Conservation (phyloP, 441 rosid species). For the Manihot esculenta region DNA sequence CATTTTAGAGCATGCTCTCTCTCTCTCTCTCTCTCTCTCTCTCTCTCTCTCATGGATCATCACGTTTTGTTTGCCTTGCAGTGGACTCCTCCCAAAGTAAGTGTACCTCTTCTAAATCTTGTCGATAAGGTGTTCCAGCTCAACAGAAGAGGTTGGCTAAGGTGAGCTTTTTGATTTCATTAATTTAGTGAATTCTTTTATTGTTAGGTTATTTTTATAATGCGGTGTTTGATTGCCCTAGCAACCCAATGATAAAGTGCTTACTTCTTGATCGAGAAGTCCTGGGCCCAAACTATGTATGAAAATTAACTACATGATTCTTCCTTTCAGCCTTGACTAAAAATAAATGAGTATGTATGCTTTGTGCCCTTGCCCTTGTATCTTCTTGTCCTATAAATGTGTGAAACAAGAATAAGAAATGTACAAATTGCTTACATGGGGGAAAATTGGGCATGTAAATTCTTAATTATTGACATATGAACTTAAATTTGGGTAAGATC, state of each 20-base stretch:
- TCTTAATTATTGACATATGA: not conserved
- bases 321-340: not conserved
- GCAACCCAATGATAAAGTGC: not conserved
- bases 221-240: not conserved
- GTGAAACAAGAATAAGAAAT: not conserved
- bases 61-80: slow-evolving; percentile 34
- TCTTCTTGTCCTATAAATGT: not conserved
- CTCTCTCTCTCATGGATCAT: not conserved
- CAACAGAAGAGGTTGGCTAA: slow-evolving; percentile 96
- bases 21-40: too few relatives aligned
- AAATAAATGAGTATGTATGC: not conserved
- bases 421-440: not conserved
- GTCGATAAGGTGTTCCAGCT: slow-evolving; percentile 98
- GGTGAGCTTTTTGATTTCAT: slow-evolving; percentile 46
- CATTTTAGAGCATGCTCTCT: not conserved
- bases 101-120: slow-evolving; percentile 88
- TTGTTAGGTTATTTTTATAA: slow-evolving; percentile 10
- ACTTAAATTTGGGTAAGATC: not conserved
- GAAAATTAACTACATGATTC: not conserved
- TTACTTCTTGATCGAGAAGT: not conserved
- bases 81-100: slow-evolving; percentile 98
- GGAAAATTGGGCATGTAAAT: not conserved
- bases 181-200: slow-evolving; percentile 7
- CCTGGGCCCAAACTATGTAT: not conserved
- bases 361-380: not conserved